Evolutionary conservation across 306 rosid species (phyloP), one percentile per base, ranked within the genome.

Genomic region (Hippophae rhamnoides): DNA sequence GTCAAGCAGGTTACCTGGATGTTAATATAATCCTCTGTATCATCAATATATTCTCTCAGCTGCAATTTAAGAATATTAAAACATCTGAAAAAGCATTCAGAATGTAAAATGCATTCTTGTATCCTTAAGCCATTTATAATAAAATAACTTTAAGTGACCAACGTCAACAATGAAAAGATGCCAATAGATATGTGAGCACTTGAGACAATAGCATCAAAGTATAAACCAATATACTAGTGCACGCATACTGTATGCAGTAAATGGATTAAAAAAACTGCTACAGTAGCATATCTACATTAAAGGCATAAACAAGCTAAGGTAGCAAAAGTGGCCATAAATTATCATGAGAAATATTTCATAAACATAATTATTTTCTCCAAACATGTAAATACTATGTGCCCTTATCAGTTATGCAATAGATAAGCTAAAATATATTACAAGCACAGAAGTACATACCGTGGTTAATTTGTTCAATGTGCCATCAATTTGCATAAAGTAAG

Each of bases 21-120:
- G 65, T 89, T 89, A 51, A 89, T 83, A 71, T 89, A 89, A 75
- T 89, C 97, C 77, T 89, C 97, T 8, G 97, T 86, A 56, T 86
- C 95, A 54, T 89, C 94, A 11, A 89, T 83, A 52, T 89, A 89
- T 53, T 84, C 90, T 69, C 90, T 78, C 40, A 89, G 74, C 97
- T 89, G 85, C 64, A 79, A 56, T 62, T 42, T 14, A 40, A 43
- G 53, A 41, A 55, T 60, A 31, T 31, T 31, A 31, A 31, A 31
- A 31, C 38, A 5, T 31, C 38, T 31, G 38, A 4, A 31, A 4
- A 31, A 31, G 3, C 38, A 31, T 31, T 31, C 3, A 31, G 38
- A 31, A 31, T 31, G 38, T 31, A 4, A 31, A 31, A 31, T 31
- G 38, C 38, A 31, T 31, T 0, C 38, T 31, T 31, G 38, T 31